phyloP scores from a whole-genome alignment of 768 basidiomycete species.

The Holtermannia corniformis region DNA sequence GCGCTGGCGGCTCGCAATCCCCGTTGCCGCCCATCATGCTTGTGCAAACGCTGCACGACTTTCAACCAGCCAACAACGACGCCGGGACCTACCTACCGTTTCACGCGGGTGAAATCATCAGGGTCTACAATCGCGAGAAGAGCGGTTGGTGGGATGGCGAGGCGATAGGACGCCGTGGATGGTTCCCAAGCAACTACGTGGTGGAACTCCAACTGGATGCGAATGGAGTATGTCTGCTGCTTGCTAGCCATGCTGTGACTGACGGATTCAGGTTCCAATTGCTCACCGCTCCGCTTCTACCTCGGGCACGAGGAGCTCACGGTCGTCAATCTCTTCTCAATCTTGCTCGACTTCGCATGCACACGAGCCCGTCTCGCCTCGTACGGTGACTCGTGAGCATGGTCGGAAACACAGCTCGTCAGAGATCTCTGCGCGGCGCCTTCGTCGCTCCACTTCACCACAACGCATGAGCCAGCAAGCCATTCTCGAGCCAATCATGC shows the following conservation, averaged over 20 bases:
- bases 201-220: conserved; percentile 16
- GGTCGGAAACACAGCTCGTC: no score
- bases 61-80: conserved; percentile 52
- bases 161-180: conserved; percentile 73
- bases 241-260: background rate
- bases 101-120: conserved; percentile 79
- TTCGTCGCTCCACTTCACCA: conserved; percentile 47
- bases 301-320: background rate
- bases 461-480: conserved; percentile 58
- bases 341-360: conserved; percentile 6
- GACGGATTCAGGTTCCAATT: conserved; percentile 1
- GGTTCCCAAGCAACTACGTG: conserved; percentile 97
- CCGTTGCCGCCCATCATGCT: conserved; percentile 5
- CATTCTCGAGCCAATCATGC: conserved; percentile 72
- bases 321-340: conserved; percentile 10
- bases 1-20: no score
- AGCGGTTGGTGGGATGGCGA: conserved; percentile 99
- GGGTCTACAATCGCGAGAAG: conserved; percentile 73
- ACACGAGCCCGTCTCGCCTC: no score
- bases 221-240: conserved; percentile 17
- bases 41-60: conserved; percentile 75
- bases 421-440: no score
- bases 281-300: conserved; percentile 7
- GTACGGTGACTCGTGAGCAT: no score
- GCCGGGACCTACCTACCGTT: conserved; percentile 73